These are phyloP conservation scores for Tolypocladium paradoxum DNA, from an alignment of 2,329 filamentous ascomycete species.

Conservation along the genomic window DNA sequence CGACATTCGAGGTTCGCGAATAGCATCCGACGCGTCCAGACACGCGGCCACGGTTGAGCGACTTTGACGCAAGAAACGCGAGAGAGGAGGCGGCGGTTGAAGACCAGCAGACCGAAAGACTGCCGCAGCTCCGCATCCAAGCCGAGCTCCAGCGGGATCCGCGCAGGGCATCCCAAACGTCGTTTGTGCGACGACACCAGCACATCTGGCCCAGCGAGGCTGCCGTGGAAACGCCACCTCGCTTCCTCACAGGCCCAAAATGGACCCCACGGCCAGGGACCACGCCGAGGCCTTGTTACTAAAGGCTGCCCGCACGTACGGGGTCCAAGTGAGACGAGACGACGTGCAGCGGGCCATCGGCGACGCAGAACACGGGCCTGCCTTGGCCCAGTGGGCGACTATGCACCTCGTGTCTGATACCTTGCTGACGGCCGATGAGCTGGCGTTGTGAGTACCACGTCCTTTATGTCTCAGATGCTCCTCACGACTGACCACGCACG, in stretches of 20 bases:
- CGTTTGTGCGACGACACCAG: constrained; percentile 11
- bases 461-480: constrained; percentile 3
- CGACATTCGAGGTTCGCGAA: not conserved
- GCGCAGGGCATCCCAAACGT: not conserved
- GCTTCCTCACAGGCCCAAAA: constrained; percentile 19
- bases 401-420: constrained; percentile 38
- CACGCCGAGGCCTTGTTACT: constrained; percentile 22
- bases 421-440: constrained; percentile 42
- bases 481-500: constrained; percentile 2
- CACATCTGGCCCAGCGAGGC: not conserved
- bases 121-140: too few species aligned
- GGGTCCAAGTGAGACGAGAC: constrained; percentile 21
- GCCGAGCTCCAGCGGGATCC: not conserved
- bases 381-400: constrained; percentile 36
- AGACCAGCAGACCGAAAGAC: not conserved
- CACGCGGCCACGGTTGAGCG: not conserved
- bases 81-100: not conserved
- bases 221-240: constrained; percentile 14
- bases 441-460: constrained; percentile 33
- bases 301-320: constrained; percentile 20
- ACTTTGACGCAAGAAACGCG: not conserved
- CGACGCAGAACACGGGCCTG: constrained; percentile 21
- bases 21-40: not conserved
- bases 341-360: constrained; percentile 25
- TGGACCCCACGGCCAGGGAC: constrained; percentile 16